Evolutionary conservation across 176 grass and related monocot species (phyloP).

Genomic region (Oropetium thomaeum): DNA sequence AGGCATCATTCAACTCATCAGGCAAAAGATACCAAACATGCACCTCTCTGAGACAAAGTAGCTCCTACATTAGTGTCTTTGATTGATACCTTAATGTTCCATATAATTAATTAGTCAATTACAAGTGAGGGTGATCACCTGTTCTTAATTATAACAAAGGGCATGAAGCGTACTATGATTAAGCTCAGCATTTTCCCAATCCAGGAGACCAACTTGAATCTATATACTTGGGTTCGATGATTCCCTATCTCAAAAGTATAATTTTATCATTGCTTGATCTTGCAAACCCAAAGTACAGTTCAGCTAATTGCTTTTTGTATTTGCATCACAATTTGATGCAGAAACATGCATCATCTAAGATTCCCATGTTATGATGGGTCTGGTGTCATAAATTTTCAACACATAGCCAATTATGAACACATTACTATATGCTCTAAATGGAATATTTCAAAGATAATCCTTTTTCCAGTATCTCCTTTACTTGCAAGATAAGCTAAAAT

Average conservation of each 20-base stretch:
- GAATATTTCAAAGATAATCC: not conserved
- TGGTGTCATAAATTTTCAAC: not conserved
- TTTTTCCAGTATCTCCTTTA: not conserved
- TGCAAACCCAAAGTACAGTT: not conserved
- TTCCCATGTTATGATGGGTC: not conserved
- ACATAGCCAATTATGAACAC: not conserved
- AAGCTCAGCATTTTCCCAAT: constrained; percentile 6
- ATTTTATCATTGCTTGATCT: not conserved
- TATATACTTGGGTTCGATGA: not conserved
- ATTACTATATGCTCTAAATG: not conserved
- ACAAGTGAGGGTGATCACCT: not conserved
- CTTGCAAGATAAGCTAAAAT: not conserved
- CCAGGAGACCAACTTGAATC: not conserved
- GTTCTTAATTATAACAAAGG: not conserved
- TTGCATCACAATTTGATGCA: not conserved
- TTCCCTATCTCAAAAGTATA: not conserved
- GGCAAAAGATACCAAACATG: constrained; percentile 91
- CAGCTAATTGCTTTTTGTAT: no score
- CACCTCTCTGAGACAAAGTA: constrained; percentile 57
- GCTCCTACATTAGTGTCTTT: not conserved
- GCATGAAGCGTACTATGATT: not conserved
- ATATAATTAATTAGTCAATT: constrained; percentile 3
- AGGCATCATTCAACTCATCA: constrained; percentile 67
- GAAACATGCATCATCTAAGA: not conserved
- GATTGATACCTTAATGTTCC: not conserved